phyloP scores from a whole-genome alignment of 2,329 filamentous ascomycete species.

The Malbranchea cinnamomea region DNA sequence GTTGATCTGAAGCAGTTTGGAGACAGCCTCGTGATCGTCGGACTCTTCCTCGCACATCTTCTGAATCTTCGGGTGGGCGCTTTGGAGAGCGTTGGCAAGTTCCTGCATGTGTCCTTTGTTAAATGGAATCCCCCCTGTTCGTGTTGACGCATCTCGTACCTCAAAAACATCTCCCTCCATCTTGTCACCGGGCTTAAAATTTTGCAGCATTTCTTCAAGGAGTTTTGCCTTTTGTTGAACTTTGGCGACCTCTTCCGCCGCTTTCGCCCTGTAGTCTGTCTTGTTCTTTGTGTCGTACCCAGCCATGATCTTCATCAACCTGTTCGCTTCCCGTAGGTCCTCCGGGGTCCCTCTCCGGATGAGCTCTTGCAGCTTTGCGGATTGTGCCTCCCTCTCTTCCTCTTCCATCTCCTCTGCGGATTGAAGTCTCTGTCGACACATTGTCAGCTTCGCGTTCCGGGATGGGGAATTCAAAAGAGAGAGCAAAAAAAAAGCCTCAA shows the following conservation, averaged over 20 bases:
- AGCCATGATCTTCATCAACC: constrained; percentile 98
- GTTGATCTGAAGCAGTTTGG: constrained; percentile 91
- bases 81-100: constrained; percentile 74
- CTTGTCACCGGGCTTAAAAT: constrained; percentile 65
- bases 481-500: constrained; percentile 1
- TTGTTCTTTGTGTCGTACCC: constrained; percentile 91
- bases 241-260: constrained; percentile 83
- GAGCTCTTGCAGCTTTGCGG: constrained; percentile 93
- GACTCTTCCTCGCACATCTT: constrained; percentile 99
- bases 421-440: constrained; percentile 64
- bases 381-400: constrained; percentile 86
- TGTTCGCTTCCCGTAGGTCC: constrained; percentile 91
- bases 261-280: constrained; percentile 95
- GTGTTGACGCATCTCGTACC: constrained; percentile 27
- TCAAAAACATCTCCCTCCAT: constrained; percentile 60
- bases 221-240: constrained; percentile 91
- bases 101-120: constrained; percentile 38
- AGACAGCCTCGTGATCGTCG: constrained; percentile 88
- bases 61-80: constrained; percentile 94
- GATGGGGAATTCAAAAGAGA: constrained; percentile 4
- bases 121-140: constrained; percentile 1
- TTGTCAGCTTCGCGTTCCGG: constrained; percentile 15
- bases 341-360: constrained; percentile 84
- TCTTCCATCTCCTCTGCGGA: constrained; percentile 98
- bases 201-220: constrained; percentile 81